phyloP scores from a whole-genome alignment of 345 rosid species.

The Eutrema heterophyllum region DNA sequence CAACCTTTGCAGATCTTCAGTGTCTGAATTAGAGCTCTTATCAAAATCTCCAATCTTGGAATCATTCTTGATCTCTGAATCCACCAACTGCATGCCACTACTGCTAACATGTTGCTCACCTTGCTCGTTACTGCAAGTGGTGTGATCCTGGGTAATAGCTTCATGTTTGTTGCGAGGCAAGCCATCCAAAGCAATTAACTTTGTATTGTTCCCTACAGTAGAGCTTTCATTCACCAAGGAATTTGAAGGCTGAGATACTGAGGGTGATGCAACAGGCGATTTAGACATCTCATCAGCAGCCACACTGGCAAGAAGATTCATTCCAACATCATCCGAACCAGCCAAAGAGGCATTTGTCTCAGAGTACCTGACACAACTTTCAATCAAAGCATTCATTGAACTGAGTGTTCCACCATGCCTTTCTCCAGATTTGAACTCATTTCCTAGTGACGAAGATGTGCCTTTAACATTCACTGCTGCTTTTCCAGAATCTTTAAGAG shows the following conservation, averaged over 20 bases:
- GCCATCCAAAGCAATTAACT: conserved; percentile 28
- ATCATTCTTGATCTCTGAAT: conserved; percentile 24
- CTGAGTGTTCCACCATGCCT: conserved; percentile 56
- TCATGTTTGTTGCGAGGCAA: conserved; percentile 26
- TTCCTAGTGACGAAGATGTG: conserved; percentile 38
- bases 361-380: conserved; percentile 75
- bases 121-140: conserved; percentile 28
- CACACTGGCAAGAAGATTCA: conserved; percentile 93
- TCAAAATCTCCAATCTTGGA: conserved; percentile 26
- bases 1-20: conserved; percentile 27
- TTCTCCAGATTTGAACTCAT: conserved; percentile 45
- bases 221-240: conserved; percentile 33
- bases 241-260: conserved; percentile 42
- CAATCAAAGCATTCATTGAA: conserved; percentile 80
- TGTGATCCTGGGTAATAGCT: conserved; percentile 27
- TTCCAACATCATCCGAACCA: conserved; percentile 78
- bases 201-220: conserved; percentile 35
- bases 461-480: conserved; percentile 38
- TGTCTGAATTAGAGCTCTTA: conserved; percentile 27
- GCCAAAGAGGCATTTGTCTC: conserved; percentile 50
- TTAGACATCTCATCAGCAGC: conserved; percentile 86
- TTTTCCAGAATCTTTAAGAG: conserved; percentile 42
- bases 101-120: conserved; percentile 24
- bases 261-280: conserved; percentile 51
- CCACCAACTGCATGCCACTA: conserved; percentile 24